Conservation (phyloP, 257 asterid species). For the Coffea eugenioides region DNA sequence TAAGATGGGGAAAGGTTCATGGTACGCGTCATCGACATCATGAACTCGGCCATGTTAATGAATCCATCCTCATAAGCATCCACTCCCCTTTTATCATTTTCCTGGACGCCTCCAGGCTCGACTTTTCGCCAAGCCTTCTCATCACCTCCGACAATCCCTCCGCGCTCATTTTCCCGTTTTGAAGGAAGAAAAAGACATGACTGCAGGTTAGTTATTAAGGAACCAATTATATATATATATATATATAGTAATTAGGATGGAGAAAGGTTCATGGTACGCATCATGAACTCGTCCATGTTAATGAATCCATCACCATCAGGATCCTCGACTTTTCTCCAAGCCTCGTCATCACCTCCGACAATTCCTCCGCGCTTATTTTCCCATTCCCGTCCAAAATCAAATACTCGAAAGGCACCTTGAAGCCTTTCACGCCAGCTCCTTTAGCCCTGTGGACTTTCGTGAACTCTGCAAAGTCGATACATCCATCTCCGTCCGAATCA, state of each 20-base stretch:
- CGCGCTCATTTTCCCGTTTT: constrained; percentile 42
- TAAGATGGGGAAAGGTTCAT: constrained; percentile 13
- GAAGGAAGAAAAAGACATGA: too few relatives aligned
- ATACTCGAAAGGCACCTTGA: constrained; percentile 33
- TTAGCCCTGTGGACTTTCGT: constrained; percentile 21
- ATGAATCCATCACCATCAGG: constrained; percentile 48
- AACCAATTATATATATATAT: too few relatives aligned
- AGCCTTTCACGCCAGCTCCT: constrained; percentile 28
- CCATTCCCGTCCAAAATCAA: constrained; percentile 42
- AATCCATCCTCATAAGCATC: constrained; percentile 48
- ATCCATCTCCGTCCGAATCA: constrained; percentile 49
- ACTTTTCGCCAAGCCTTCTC: constrained; percentile 42
- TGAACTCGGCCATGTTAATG: constrained; percentile 40
- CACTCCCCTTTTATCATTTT: constrained; percentile 34
- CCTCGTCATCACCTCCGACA: constrained; percentile 38
- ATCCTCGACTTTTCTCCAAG: constrained; percentile 49
- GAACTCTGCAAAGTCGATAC: constrained; percentile 48
- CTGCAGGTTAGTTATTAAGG: too few relatives aligned
- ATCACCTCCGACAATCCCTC: constrained; percentile 40
- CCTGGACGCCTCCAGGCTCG: constrained; percentile 34
- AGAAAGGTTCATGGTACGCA: constrained; percentile 23
- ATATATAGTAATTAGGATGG: background rate
- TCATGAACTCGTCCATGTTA: constrained; percentile 40
- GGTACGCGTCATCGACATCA: constrained; percentile 40
- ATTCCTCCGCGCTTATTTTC: constrained; percentile 41